Conservation (phyloP, 2,329 filamentous ascomycete species). For the Daldinia sp. region DNA sequence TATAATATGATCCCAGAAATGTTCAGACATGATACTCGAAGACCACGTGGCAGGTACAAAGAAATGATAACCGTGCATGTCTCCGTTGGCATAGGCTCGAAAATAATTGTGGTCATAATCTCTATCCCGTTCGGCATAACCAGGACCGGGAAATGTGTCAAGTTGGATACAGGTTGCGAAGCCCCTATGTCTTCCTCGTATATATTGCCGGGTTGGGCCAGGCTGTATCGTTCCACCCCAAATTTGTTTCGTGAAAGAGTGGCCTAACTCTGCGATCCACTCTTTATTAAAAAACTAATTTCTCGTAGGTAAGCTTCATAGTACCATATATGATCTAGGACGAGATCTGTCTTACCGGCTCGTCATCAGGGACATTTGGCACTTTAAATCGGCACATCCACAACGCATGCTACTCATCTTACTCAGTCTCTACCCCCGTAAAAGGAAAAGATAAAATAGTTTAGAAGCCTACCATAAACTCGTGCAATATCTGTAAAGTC, state of each 20-base stretch:
- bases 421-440: not conserved
- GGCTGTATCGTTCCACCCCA: not conserved
- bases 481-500: slow-evolving; percentile 9
- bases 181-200: not conserved
- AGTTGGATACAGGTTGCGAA: not conserved
- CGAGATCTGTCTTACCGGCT: slow-evolving; percentile 8
- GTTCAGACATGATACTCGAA: slow-evolving; percentile 7
- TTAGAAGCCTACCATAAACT: slow-evolving; percentile 3
- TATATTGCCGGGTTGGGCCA: not conserved
- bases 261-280: slow-evolving; percentile 12
- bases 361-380: not conserved
- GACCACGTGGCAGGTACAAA: not conserved
- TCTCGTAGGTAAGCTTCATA: not conserved
- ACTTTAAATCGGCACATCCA: not conserved
- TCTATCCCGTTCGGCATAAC: not conserved
- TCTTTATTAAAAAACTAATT: slow-evolving; percentile 9
- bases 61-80: not conserved
- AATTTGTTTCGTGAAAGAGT: not conserved
- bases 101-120: not conserved
- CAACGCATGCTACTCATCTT: slow-evolving; percentile 4
- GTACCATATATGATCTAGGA: not conserved
- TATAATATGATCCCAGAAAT: slow-evolving; percentile 10
- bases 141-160: not conserved
- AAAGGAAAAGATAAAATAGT: not conserved
- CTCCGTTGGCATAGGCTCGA: not conserved